Evolutionary conservation across 495 filamentous ascomycete genomes (phyloP), one percentile per base, ranked within the genome.

Genomic region (Parathielavia appendiculata): DNA sequence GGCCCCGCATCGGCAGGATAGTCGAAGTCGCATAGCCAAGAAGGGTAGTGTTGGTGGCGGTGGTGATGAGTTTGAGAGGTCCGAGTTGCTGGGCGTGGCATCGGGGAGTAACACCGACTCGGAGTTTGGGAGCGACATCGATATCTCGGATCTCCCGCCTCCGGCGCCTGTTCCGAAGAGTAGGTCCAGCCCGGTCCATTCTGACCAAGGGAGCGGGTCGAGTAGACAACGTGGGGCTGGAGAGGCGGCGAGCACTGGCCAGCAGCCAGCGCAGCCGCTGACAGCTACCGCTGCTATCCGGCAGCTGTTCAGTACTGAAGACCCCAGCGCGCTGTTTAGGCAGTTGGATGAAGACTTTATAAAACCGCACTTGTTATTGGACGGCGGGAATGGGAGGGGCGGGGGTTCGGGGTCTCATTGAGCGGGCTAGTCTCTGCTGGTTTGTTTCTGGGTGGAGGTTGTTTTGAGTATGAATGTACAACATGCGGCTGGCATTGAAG

Each of bases 311-410:
- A 84, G 87, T 13, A 77, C 84, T 0, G 92, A 96, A 40, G 95
- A 98, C 69, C 92, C 96, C 50, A 88, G 88, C 19, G 89, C 86
- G 14, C 86, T 93, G 82, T 96, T 98, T 71, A 85, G 85, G 57
- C 92, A 96, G 71, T 73, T 98, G 53, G 93, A 98, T 71, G 93
- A 98, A 70, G 90, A 89, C 32, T 97, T 89, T 71, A 95, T 98
- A 70, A 98, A 98, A 77, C 93, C 93, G 11, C 90, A 83, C 63
- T 76, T 98, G 54, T 71, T 98, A 56, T 80, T 98, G 39, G 92
- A 97, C 76, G 74, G 73, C 13, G 75, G 72, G 20, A 65, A 63
- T 20, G 68, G 71, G n/a, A 46, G 67, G 36, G 58, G 63, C 16
- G 63, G 71, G 0, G 46, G 57, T 11, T 44, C 17, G 14, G 60